Evolutionary conservation across 2,329 filamentous ascomycete genomes (phyloP).

Genomic region (Stagonosporopsis tanaceti): DNA sequence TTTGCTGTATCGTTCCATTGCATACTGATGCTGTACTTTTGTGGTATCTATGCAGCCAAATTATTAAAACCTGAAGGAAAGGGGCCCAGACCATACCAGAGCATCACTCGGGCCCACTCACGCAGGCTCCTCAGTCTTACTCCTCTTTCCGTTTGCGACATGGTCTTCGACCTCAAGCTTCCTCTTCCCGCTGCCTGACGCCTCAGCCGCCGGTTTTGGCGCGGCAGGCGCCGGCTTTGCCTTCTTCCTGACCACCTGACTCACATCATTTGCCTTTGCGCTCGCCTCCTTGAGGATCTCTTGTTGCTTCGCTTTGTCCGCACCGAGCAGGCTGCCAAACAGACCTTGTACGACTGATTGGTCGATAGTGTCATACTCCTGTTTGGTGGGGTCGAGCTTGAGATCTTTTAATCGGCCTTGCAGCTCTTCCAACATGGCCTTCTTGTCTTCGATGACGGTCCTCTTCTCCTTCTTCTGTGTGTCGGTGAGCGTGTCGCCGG

Average conservation of each 20-base stretch:
- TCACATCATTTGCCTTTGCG: slow-evolving; percentile 76
- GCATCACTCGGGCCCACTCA: not conserved
- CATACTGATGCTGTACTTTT: not conserved
- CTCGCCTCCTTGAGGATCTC: slow-evolving; percentile 75
- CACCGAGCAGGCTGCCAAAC: slow-evolving; percentile 69
- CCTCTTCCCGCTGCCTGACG: slow-evolving; percentile 35
- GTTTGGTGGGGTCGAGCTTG: slow-evolving; percentile 63
- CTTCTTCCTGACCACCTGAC: slow-evolving; percentile 76
- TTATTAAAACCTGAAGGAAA: not conserved
- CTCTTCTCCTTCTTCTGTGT: slow-evolving; percentile 71
- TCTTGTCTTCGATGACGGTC: slow-evolving; percentile 71
- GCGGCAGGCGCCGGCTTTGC: slow-evolving; percentile 55
- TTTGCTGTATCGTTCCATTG: not conserved
- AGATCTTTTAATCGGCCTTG: slow-evolving; percentile 70
- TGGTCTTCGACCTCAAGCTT: slow-evolving; percentile 42
- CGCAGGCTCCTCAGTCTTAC: slow-evolving; percentile 42
- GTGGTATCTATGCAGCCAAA: not conserved
- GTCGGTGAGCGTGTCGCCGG: slow-evolving; percentile 55
- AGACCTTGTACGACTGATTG: slow-evolving; percentile 64
- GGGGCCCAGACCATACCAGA: not conserved
- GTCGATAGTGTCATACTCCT: slow-evolving; percentile 51
- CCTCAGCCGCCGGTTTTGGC: not conserved
- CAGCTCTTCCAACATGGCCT: slow-evolving; percentile 81
- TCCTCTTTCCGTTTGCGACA: slow-evolving; percentile 38
- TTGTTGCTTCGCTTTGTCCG: slow-evolving; percentile 67